These are phyloP conservation scores for Martiniozyma abietophila DNA, from an alignment of 805 yeast genomes.

Conservation along the genomic window DNA sequence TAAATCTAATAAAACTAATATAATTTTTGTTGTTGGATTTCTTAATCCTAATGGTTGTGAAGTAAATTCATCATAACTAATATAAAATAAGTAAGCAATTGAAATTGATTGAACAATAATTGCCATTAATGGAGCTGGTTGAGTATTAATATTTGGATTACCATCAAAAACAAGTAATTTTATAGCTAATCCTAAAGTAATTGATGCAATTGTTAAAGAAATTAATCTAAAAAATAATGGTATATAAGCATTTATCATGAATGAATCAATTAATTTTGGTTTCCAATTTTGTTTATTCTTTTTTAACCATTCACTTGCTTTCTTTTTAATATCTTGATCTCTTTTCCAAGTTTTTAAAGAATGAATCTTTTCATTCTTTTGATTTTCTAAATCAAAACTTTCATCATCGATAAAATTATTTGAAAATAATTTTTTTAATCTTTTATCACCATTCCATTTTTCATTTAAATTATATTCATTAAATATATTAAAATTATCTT, in stretches of 20 bases:
- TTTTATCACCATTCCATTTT: constrained; percentile 64
- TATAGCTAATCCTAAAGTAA: constrained; percentile 67
- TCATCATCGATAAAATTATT: constrained; percentile 14
- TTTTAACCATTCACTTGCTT: constrained; percentile 60
- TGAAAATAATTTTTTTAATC: constrained; percentile 47
- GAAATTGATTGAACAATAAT: constrained; percentile 77
- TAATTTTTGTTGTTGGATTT: constrained; percentile 73
- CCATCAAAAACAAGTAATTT: constrained; percentile 38
- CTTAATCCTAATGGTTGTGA: constrained; percentile 90
- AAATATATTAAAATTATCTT: constrained; percentile 19
- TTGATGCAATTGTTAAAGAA: constrained; percentile 47
- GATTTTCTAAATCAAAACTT: constrained; percentile 19
- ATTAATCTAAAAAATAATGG: constrained; percentile 67
- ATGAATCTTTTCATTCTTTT: background rate
- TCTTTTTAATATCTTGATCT: constrained; percentile 34
- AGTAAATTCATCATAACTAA: constrained; percentile 83
- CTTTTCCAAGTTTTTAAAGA: constrained; percentile 9
- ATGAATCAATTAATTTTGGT: constrained; percentile 48
- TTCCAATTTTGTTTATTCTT: constrained; percentile 54
- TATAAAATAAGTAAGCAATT: constrained; percentile 64
- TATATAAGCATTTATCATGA: constrained; percentile 69
- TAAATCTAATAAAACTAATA: constrained; percentile 71
- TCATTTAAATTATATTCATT: constrained; percentile 29
- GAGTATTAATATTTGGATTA: constrained; percentile 42
- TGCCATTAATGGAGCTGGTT: constrained; percentile 90